Percentiles rank a stretch among this genome's conserved stretches.
These are phyloP conservation scores for Isatis tinctoria DNA, from an alignment of 345 rosid species.

Conservation along the genomic window DNA sequence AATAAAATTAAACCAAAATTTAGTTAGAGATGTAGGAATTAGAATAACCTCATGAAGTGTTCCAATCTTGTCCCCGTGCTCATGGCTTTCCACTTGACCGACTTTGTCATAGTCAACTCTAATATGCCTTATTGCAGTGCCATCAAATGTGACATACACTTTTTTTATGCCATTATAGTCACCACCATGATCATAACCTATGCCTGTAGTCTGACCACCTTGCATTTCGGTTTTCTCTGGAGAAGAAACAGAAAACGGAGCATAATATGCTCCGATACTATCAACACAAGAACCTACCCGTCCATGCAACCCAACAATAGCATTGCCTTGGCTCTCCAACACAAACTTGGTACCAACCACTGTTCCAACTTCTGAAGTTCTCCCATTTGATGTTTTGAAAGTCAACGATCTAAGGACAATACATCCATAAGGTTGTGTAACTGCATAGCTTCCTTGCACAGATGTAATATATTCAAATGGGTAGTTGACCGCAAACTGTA, in stretches of 20 bases:
- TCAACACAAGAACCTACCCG: constrained; percentile 5
- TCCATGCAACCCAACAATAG: constrained; percentile 26
- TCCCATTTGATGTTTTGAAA: constrained; percentile 14
- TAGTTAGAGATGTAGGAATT: background rate
- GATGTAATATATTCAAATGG: constrained; percentile 16
- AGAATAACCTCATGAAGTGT: background rate
- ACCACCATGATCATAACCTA: constrained; percentile 12
- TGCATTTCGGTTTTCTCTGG: background rate
- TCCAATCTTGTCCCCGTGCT: background rate
- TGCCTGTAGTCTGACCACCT: constrained; percentile 11
- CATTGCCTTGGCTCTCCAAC: background rate
- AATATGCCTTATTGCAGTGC: background rate
- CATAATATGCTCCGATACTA: background rate
- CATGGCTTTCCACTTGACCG: background rate
- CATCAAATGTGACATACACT: background rate
- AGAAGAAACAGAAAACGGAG: background rate
- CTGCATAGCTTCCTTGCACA: constrained; percentile 5
- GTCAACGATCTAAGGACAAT: background rate
- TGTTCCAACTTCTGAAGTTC: background rate
- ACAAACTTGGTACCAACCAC: background rate
- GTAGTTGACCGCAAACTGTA: background rate
- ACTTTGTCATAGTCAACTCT: background rate
- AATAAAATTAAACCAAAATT: background rate
- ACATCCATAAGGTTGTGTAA: background rate
- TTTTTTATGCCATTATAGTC: constrained; percentile 6